A percentile compares a stretch with the other conserved stretches of the same genome.
Conservation (phyloP, 495 filamentous ascomycete species). For the Poronia punctata region DNA sequence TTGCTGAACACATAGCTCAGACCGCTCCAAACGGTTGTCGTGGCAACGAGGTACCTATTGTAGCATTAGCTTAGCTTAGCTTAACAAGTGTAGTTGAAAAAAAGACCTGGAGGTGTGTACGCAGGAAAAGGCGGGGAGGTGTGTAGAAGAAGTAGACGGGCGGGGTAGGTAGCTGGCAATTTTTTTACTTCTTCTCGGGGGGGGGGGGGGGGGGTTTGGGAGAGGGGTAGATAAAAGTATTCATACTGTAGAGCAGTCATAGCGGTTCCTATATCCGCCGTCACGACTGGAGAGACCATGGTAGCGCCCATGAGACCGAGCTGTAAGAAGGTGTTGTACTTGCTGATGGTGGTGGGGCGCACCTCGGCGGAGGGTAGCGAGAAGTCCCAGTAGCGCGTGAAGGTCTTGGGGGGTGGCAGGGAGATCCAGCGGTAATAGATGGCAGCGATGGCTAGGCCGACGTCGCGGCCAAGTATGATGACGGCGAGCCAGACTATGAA, state of each 20-base stretch:
- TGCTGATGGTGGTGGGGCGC: slow-evolving; percentile 82
- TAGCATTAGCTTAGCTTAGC: neutral
- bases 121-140: no score
- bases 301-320: slow-evolving; percentile 70
- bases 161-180: no score
- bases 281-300: slow-evolving; percentile 63
- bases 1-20: slow-evolving; percentile 75
- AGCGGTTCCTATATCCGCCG: slow-evolving; percentile 46
- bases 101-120: neutral
- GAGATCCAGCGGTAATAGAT: slow-evolving; percentile 95
- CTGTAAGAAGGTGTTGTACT: slow-evolving; percentile 81
- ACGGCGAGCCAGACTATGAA: slow-evolving; percentile 70
- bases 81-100: slow-evolving; percentile 7
- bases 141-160: no score
- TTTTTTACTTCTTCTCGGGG: no score
- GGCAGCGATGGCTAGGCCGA: slow-evolving; percentile 78
- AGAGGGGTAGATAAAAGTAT: neutral
- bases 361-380: slow-evolving; percentile 89
- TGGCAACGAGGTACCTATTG: slow-evolving; percentile 63
- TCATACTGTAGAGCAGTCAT: slow-evolving; percentile 70
- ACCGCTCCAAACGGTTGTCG: slow-evolving; percentile 79
- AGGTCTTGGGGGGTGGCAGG: slow-evolving; percentile 85
- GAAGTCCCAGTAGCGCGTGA: slow-evolving; percentile 96
- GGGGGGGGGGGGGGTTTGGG: no score
- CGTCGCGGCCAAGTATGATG: slow-evolving; percentile 84